A percentile compares a stretch with the other conserved stretches of the same genome.
phyloP scores from a whole-genome alignment of 805 yeast species.

The Candida maris region DNA sequence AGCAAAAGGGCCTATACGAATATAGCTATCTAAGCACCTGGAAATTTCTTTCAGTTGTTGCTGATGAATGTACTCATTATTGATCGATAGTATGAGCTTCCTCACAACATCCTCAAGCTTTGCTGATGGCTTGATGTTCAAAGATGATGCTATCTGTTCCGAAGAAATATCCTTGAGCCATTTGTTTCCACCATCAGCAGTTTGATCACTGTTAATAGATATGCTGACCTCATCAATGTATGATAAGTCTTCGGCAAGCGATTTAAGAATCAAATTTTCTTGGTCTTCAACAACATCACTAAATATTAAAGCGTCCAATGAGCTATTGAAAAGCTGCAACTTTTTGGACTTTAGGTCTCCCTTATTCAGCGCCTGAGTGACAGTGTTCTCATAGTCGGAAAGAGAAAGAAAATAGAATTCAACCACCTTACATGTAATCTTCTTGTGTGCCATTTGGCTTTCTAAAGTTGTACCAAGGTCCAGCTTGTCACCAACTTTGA shows the following conservation, averaged over 20 bases:
- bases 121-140: conserved; percentile 55
- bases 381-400: conserved; percentile 23
- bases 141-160: conserved; percentile 51
- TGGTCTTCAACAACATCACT: conserved; percentile 34
- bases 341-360: conserved; percentile 26
- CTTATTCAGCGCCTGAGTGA: conserved; percentile 23
- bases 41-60: conserved; percentile 52
- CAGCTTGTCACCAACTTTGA: conserved; percentile 80
- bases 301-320: conserved; percentile 35
- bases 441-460: conserved; percentile 65
- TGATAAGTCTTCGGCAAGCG: conserved; percentile 28
- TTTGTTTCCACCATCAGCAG: conserved; percentile 24
- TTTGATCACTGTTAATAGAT: conserved; percentile 1
- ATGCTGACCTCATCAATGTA: conserved; percentile 6
- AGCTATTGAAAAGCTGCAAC: conserved; percentile 31
- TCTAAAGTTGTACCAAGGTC: conserved; percentile 91
- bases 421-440: conserved; percentile 80
- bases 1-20: conserved; percentile 13
- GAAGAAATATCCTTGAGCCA: conserved; percentile 49
- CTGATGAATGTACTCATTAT: conserved; percentile 57
- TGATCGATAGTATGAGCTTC: conserved; percentile 50
- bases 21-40: conserved; percentile 50
- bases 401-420: conserved; percentile 59
- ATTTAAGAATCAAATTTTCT: conserved; percentile 26
- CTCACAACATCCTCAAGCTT: conserved; percentile 54